Conservation (phyloP, 768 basidiomycete species). For the Leucogyrophana mollusca region DNA sequence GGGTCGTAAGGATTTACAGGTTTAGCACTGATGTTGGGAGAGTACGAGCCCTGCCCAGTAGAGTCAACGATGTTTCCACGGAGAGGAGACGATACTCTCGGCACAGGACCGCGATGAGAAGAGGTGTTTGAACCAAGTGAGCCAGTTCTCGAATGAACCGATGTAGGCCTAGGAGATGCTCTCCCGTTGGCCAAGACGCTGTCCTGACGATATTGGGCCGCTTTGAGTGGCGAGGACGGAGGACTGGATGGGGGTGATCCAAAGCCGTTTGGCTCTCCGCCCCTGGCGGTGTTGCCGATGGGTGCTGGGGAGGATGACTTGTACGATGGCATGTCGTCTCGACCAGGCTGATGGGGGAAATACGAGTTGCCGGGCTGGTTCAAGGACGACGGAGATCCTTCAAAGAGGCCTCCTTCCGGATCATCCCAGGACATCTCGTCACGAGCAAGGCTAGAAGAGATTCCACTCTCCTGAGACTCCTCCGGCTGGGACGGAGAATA, state of each 20-base stretch:
- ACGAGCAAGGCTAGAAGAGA: neutral
- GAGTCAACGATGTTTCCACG: constrained; percentile 7
- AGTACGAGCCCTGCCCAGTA: neutral
- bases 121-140: constrained; percentile 10
- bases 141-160: constrained; percentile 8
- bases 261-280: neutral
- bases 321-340: neutral
- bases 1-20: constrained; percentile 6
- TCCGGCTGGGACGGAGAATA: too few relatives aligned
- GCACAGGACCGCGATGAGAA: constrained; percentile 9
- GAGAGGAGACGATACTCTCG: constrained; percentile 13
- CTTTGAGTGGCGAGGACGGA: constrained; percentile 3
- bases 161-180: constrained; percentile 3
- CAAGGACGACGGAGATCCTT: neutral
- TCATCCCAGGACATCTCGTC: constrained; percentile 16
- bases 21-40: neutral
- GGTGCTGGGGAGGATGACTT: neutral
- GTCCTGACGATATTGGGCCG: constrained; percentile 4
- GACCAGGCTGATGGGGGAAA: neutral
- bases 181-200: neutral
- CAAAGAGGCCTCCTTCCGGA: constrained; percentile 8
- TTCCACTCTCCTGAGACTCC: too few relatives aligned
- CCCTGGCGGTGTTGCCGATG: too few relatives aligned
- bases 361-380: neutral
- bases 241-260: neutral